These are phyloP conservation scores for Carex myosuroides DNA, from an alignment of 176 grass and related monocot species.

Conservation along the genomic window DNA sequence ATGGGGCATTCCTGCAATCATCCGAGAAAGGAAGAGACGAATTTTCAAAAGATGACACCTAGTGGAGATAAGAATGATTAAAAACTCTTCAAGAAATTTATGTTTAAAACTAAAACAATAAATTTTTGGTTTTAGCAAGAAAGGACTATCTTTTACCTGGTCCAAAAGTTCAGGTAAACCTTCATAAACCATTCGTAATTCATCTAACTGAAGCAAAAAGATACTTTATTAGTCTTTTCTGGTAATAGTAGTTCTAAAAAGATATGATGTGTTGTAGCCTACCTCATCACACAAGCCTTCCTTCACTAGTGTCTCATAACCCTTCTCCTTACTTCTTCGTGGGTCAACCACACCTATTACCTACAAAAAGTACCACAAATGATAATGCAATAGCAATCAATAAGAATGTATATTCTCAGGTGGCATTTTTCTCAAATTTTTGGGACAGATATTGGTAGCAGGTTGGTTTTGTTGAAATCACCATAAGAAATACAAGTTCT, in stretches of 20 bases:
- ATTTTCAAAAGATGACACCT: constrained; percentile 80
- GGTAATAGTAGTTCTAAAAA: constrained; percentile 19
- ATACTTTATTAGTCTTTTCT: constrained; percentile 18
- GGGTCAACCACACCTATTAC: constrained; percentile 86
- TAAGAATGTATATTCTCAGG: neutral
- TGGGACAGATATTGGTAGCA: neutral
- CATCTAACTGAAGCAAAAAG: constrained; percentile 55
- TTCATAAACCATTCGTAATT: constrained; percentile 88
- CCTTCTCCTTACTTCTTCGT: constrained; percentile 79
- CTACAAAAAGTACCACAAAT: constrained; percentile 32
- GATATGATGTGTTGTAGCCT: neutral
- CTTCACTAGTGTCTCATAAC: constrained; percentile 91
- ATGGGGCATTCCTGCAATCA: constrained; percentile 60
- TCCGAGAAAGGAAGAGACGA: constrained; percentile 54
- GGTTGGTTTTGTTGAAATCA: neutral
- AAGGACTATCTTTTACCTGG: constrained; percentile 46
- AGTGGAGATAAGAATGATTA: constrained; percentile 37
- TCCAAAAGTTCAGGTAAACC: constrained; percentile 80
- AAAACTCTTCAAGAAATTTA: constrained; percentile 12
- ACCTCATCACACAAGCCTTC: constrained; percentile 94
- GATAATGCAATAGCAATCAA: neutral
- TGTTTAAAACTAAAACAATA: neutral
- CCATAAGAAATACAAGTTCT: neutral
- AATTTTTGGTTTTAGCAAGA: constrained; percentile 19
- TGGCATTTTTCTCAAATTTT: neutral